Base-by-base conservation (phyloP, 2,329 filamentous ascomycete genomes). In the Aspergillus aculeatus region DNA sequence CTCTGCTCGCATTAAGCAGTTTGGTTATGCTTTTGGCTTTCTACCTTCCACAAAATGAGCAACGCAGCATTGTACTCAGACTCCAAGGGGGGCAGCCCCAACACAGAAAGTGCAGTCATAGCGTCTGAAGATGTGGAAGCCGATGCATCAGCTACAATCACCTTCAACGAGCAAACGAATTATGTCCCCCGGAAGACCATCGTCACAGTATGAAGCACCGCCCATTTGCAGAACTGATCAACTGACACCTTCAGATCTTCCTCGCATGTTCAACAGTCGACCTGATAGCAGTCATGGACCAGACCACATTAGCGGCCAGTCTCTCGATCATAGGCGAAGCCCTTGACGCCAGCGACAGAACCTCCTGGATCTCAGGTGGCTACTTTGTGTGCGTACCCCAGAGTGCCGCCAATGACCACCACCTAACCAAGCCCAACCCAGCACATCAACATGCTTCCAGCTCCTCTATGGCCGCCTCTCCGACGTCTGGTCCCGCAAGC, bases 391-490 rank as follows among this genome's bases (percentile, higher is more conserved):
- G 62, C 5, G 88, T 88, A 87, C 87, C 19, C 31, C 23, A 5
- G 19, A 5, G 12, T 6, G 1, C 49, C 49, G 6, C 4, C 23
- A 19, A 12, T 14, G 19, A 14, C 6, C 23, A 35, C 9, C 9
- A 7, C 21, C 11, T 49, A 26, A 19, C 9, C 32, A 31, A 10
- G 26, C 87, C 3, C 91, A 89, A 61, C 73, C 89, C 50, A 82
- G 92, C 32, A 91, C 90, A 1, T 89, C 86, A 10, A 88, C 86
- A 0, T 82, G 82, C 12, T 89, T 87, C 66, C 85, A 87, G 68
- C 82, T 87, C 53, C 76, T 89, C 3, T 88, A 88, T 69, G 86
- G 86, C 23, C 80, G 84, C 0, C 69, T 87, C 7, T 86, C 84
- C 0, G 85, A 88, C 67, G 82, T 87, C 9, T 81, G 86, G 61